A percentile compares a stretch with the other conserved stretches of the same genome.
Evolutionary conservation across 306 rosid genomes (phyloP).

Genomic region (Oemleria cerasiformis): DNA sequence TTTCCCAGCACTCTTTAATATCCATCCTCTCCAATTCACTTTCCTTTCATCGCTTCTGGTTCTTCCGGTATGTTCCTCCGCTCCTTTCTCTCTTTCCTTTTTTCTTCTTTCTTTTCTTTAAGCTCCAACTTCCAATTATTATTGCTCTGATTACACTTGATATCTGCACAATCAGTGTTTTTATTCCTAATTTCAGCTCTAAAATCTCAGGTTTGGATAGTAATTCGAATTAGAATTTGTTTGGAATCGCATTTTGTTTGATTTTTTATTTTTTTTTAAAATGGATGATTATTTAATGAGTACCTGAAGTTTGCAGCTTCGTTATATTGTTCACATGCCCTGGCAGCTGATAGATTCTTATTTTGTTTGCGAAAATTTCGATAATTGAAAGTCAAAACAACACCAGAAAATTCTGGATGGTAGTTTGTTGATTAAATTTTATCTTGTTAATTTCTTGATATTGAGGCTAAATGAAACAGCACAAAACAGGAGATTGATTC

Average conservation of each 20-base stretch:
- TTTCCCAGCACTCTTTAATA: constrained; percentile 18
- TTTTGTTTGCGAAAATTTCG: too few relatives aligned
- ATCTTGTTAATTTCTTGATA: not conserved
- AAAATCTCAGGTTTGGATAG: not conserved
- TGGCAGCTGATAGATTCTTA: not conserved
- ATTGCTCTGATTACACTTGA: not conserved
- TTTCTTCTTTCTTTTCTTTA: not conserved
- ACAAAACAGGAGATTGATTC: too few relatives aligned
- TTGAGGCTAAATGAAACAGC: not conserved
- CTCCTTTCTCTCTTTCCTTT: not conserved
- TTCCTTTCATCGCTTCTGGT: constrained; percentile 19
- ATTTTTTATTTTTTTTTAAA: too few relatives aligned
- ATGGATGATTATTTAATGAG: too few relatives aligned
- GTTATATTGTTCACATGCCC: not conserved
- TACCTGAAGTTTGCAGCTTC: constrained; percentile 3
- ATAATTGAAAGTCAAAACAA: not conserved
- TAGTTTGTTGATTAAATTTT: not conserved
- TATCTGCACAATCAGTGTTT: not conserved
- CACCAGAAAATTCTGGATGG: not conserved
- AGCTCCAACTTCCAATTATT: not conserved
- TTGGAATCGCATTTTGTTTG: not conserved
- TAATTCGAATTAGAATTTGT: not conserved
- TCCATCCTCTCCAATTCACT: constrained; percentile 22
- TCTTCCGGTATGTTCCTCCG: constrained; percentile 46
- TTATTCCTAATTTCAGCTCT: not conserved